phyloP scores from a whole-genome alignment of 768 basidiomycete species.

The Kwoniella newhampshirensis region DNA sequence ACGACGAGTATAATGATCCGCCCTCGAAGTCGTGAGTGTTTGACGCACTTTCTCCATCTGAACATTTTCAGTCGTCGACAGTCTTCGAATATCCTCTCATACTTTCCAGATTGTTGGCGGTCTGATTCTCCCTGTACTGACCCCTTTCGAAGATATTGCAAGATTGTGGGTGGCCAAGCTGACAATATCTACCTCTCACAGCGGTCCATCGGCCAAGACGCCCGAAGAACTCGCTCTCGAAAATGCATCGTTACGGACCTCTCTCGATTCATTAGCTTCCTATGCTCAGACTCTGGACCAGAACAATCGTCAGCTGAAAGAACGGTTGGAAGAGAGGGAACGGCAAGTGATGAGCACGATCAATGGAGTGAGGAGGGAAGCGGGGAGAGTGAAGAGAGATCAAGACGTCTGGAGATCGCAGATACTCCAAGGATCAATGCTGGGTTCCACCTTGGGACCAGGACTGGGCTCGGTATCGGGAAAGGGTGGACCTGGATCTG shows the following conservation, averaged over 20 bases:
- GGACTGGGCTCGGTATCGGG: background rate
- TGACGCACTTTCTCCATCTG: too few relatives aligned
- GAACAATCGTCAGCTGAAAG: slow-evolving; percentile 29
- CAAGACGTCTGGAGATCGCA: slow-evolving; percentile 18
- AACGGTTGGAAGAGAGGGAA: slow-evolving; percentile 35
- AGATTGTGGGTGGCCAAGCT: background rate
- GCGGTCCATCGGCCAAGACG: slow-evolving; percentile 37
- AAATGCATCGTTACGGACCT: slow-evolving; percentile 44
- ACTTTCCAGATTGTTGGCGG: too few relatives aligned
- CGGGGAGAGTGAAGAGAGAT: slow-evolving; percentile 16
- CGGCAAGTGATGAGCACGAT: slow-evolving; percentile 42
- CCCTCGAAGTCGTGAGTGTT: too few relatives aligned
- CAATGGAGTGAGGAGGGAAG: slow-evolving; percentile 42
- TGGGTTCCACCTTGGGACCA: background rate
- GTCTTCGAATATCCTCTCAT: background rate
- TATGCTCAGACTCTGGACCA: slow-evolving; percentile 40
- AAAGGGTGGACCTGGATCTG: background rate
- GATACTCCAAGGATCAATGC: background rate
- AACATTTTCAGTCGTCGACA: background rate
- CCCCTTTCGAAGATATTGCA: background rate
- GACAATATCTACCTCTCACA: background rate
- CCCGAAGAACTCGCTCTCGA: slow-evolving; percentile 50
- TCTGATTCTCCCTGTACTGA: background rate
- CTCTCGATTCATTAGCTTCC: slow-evolving; percentile 45
- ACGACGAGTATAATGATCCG: background rate